Evolutionary conservation across 2,329 filamentous ascomycete genomes (phyloP), one percentile per base, ranked within the genome.

Genomic region (Venturia pyrina): DNA sequence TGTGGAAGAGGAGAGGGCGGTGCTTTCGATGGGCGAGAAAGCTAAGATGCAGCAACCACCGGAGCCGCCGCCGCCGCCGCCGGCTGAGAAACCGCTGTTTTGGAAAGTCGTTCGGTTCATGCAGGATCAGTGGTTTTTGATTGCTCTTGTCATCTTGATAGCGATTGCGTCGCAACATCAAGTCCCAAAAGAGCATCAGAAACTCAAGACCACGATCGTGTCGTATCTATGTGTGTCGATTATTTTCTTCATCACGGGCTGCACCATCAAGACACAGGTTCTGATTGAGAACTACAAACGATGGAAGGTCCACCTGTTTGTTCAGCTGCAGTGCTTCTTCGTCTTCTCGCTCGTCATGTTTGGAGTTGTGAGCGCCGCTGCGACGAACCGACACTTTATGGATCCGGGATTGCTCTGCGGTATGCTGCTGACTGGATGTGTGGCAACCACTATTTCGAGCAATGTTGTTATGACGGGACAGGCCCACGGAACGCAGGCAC

Each of bases 391-490:
- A 28, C 69, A 73, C 1, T 82, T 81, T 24, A 86, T 90, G 71
- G 85, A 89, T 65, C 79, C 83, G 0, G 85, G 85, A 66, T 80
- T 91, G 56, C 76, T 91, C 40, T 82, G 89, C 2, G 53, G 53
- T 8, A 59, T 59, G 53, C 15, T 59, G 15, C 19, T 59, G 32
- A 81, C 86, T 1, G 82, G 85, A n/a, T 88, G 84, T 71, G 84
- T 89, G 5, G 87, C 88, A 1, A 91, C 88, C 0, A 90, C 88
- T 0, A 88, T 90, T 70, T 83, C 86, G 10, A 89, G 86, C 59
- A 90, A 90, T 72, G 86, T 89, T 8, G 86, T 90, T 50, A 90
- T 90, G 87, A 90, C 88, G 5, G 78, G 87, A 32, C 81, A 85
- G 48, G 85, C 88, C 0, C 85, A 87, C 44, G 88, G 88, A 5